phyloP scores from a whole-genome alignment of 208 protist species.

The Tetramitus jugosus region DNA sequence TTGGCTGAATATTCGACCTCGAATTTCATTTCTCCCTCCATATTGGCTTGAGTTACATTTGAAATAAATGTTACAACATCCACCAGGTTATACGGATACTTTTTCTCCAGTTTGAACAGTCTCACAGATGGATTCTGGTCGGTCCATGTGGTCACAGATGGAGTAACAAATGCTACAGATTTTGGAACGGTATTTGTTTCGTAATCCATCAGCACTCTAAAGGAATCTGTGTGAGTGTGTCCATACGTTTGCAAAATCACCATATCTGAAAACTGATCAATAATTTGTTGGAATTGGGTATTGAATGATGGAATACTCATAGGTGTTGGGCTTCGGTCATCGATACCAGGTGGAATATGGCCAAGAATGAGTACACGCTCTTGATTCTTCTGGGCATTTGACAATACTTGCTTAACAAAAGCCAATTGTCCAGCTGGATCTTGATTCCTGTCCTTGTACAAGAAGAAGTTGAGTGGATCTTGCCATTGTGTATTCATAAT shows the following conservation, averaged over 20 bases:
- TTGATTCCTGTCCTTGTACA: not conserved
- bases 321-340: no score
- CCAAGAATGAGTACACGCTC: not conserved
- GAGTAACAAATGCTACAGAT: not conserved
- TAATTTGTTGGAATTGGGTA: no score
- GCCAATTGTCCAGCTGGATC: not conserved
- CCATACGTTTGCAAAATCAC: constrained; percentile 7
- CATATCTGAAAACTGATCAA: not conserved
- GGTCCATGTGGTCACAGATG: not conserved
- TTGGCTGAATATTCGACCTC: not conserved
- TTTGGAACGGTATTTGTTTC: no score
- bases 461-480: not conserved
- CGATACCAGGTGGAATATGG: constrained; percentile 19
- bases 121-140: not conserved
- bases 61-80: not conserved
- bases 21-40: not conserved
- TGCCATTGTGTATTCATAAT: constrained; percentile 5
- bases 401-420: not conserved
- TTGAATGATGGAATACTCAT: no score
- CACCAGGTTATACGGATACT: not conserved
- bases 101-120: not conserved
- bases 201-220: not conserved
- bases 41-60: not conserved
- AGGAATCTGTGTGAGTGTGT: constrained; percentile 9
- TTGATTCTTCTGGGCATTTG: no score